These are phyloP conservation scores for Diaporthe capsici DNA, from an alignment of 2,329 filamentous ascomycete genomes.

Conservation along the genomic window DNA sequence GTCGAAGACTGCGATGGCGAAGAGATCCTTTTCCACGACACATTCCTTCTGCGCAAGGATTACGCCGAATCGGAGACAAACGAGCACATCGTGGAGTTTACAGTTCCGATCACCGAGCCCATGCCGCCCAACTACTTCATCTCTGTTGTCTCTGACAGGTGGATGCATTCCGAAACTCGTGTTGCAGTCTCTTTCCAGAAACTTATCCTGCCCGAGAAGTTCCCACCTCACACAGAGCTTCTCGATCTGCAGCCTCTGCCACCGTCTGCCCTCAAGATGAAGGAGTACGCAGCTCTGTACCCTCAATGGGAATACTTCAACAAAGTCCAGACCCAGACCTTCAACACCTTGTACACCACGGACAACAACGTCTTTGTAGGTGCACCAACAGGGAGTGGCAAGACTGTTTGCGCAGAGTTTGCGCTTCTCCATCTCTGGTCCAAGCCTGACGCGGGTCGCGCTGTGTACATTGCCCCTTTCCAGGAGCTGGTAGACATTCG, in stretches of 20 bases:
- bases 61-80: conserved; percentile 89
- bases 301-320: conserved; percentile 91
- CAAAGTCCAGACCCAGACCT: conserved; percentile 96
- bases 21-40: conserved; percentile 94
- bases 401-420: conserved; percentile 97
- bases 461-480: conserved; percentile 94
- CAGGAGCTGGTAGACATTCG: conserved; percentile 91
- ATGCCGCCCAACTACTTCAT: conserved; percentile 99
- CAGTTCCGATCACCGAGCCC: conserved; percentile 94
- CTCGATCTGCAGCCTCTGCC: conserved; percentile 93
- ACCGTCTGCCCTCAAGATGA: conserved; percentile 87
- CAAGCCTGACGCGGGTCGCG: conserved; percentile 78
- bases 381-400: conserved; percentile 93
- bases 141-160: conserved; percentile 92
- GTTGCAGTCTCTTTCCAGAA: conserved; percentile 96
- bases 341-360: conserved; percentile 91
- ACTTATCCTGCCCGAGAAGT: conserved; percentile 93
- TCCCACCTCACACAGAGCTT: conserved; percentile 92
- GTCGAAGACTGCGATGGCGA: conserved; percentile 98
- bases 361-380: conserved; percentile 96
- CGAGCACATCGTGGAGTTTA: conserved; percentile 96
- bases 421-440: conserved; percentile 91
- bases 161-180: conserved; percentile 98
- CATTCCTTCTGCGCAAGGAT: conserved; percentile 90
- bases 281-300: conserved; percentile 87